Conservation (phyloP, 352 stramenopile genomes). For the Phytophthora citricola region DNA sequence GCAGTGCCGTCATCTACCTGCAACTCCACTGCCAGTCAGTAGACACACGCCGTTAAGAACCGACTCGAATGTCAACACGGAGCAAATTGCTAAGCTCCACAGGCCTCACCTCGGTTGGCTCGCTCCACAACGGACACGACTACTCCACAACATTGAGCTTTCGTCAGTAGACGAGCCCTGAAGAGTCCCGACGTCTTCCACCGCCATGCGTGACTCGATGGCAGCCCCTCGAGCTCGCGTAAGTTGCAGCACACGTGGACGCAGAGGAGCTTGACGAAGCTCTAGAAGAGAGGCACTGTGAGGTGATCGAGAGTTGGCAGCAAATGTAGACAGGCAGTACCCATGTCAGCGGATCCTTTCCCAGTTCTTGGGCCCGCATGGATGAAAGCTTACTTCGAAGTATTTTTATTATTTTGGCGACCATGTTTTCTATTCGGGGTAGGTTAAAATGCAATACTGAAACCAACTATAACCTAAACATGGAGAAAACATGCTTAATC, state of each 20-base stretch:
- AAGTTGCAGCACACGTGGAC: slow-evolving; percentile 52
- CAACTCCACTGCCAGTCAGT: slow-evolving; percentile 58
- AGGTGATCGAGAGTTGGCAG: too few species aligned
- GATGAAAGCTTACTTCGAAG: too few species aligned
- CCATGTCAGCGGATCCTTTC: too few species aligned
- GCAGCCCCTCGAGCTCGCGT: slow-evolving; percentile 54
- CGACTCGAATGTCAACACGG: too few species aligned
- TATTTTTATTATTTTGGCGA: too few species aligned
- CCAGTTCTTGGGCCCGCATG: too few species aligned
- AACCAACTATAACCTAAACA: too few species aligned
- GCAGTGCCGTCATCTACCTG: slow-evolving; percentile 78
- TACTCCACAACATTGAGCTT: slow-evolving; percentile 68
- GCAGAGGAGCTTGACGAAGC: slow-evolving; percentile 71
- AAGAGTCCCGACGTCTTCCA: slow-evolving; percentile 28
- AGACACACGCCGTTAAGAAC: neutral
- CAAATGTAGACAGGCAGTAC: too few species aligned
- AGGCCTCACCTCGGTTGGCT: slow-evolving; percentile 55
- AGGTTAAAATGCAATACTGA: too few species aligned
- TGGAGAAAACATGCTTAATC: too few species aligned
- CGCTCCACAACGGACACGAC: slow-evolving; percentile 66
- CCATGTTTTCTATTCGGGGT: too few species aligned
- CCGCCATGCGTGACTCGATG: slow-evolving; percentile 65
- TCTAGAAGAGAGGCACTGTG: slow-evolving; percentile 32
- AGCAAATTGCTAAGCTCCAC: neutral
- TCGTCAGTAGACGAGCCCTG: slow-evolving; percentile 59